These are phyloP conservation scores for Ceriops decandra DNA, from an alignment of 345 rosid species.

Conservation along the genomic window DNA sequence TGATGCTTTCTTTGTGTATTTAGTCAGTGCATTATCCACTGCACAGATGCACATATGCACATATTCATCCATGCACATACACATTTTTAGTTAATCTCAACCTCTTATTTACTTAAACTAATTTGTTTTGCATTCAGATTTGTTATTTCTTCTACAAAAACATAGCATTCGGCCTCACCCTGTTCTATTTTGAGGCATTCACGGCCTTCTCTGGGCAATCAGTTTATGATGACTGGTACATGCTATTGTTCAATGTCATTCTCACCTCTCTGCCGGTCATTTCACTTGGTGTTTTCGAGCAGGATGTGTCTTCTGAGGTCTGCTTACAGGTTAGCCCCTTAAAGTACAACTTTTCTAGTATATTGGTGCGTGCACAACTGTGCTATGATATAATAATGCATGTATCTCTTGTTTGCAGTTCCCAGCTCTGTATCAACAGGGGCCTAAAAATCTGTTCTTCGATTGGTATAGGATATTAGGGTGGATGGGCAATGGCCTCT, in stretches of 20 bases:
- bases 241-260: constrained; percentile 64
- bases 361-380: background rate
- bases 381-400: background rate
- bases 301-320: constrained; percentile 69
- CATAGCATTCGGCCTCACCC: constrained; percentile 69
- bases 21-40: background rate
- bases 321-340: constrained; percentile 57
- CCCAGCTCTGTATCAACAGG: constrained; percentile 77
- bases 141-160: constrained; percentile 52
- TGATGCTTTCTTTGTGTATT: background rate
- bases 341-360: background rate
- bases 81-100: too few relatives aligned
- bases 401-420: constrained; percentile 36
- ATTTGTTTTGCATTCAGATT: background rate
- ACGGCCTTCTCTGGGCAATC: constrained; percentile 66
- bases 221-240: constrained; percentile 66
- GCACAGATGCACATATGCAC: background rate
- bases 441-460: constrained; percentile 61
- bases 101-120: background rate
- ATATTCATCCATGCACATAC: background rate
- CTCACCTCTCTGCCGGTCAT: constrained; percentile 77
- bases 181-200: constrained; percentile 67
- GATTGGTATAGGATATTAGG: constrained; percentile 65
- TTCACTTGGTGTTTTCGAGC: constrained; percentile 71
- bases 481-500: constrained; percentile 62